Base-by-base conservation (phyloP, 2,329 filamentous ascomycete genomes). In the Paracamarosporium sp. region DNA sequence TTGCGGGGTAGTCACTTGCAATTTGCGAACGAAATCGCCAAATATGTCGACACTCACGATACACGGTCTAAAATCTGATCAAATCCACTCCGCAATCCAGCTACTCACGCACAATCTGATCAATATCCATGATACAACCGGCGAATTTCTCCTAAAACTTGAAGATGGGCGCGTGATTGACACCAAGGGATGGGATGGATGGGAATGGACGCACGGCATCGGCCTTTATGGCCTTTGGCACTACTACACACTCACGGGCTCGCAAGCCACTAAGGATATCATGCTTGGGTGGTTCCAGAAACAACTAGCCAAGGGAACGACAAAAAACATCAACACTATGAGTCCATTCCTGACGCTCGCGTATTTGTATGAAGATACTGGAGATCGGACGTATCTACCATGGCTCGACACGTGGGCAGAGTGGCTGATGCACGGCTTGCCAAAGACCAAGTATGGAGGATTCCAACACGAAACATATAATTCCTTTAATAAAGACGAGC, bases 251-350 rank as follows among this genome's bases (percentile, higher is more conserved):
- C 78, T 93, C 63, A 92, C 89, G 0, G 87, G 86, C 45, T 86
- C 88, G 28, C 74, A 80, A 1, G 76, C 79, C 28, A 85, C 86
- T 53, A 82, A 92, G 20, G 75, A 81, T 59, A 87, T 90, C 60
- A 92, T 93, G 65, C 83, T 90, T 69, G 82, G 85, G 56, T 94
- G 91, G 91, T 93, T 92, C 76, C 79, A 80, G 6, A 84, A 83
- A 46, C 87, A 90, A 8, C 88, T 92, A 60, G 83, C 82, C 0
- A 87, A 88, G 54, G 89, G 89, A 20, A 93, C 91, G 3, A 92
- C 89, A 36, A 93, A 93, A 74, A 93, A 93, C 75, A 92, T 92
- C 82, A 93, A 92, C 80, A 93, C 91, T 15, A 92, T 93, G 90
- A 87, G 89, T 12, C 88, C 88, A 0, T 91, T 93, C 74, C 79